Evolutionary conservation across 2,329 filamentous ascomycete species (phyloP), one percentile per base, ranked within the genome.

Genomic region (Dothidotthia symphoricarpi): DNA sequence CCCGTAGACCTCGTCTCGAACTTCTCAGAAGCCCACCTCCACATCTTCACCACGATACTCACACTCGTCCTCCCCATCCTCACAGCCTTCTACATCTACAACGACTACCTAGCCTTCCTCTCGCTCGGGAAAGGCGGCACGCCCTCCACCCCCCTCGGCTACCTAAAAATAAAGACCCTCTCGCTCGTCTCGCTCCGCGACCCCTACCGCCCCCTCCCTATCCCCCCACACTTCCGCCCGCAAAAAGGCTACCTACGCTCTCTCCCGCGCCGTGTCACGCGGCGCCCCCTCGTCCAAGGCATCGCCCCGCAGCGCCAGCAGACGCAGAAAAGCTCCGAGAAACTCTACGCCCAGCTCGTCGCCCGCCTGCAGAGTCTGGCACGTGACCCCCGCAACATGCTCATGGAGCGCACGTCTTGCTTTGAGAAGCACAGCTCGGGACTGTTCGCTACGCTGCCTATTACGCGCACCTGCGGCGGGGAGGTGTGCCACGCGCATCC

Each of bases 291-390:
- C 2, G 83, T 90, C 8, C 78, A 74, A 27, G 88, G 88, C 32
- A 87, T 94, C 41, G 88, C 87, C 1, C 88, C 88, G 0, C 88
- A 95, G 57, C 78, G 88, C 2, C 88, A 94, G 66, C 73, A 83
- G 13, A 78, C 84, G 61, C 86, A 94, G 59, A 75, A 74, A 27
- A 78, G 80, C 53, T n/a, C 67, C 72, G 51, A 73, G 73, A 2
- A 65, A 68, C 39, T 77, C 74, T 56, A 78, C 33, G 28, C 10
- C 0, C 34, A 9, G 0, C 47, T 66, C 0, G 54, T 58, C 5
- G 28, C 19, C 2, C 38, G 38, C 2, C 53, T 68, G 24, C 39
- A 45, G 3, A 22, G 13, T 1, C 41, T 66, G 9, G 51, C 63
- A 2, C 17, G 26, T 0, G 53, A 62, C 2, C 55, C 61, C 0